Base-by-base conservation (phyloP, 805 yeast genomes). In the Cyberlindnera veronae region DNA sequence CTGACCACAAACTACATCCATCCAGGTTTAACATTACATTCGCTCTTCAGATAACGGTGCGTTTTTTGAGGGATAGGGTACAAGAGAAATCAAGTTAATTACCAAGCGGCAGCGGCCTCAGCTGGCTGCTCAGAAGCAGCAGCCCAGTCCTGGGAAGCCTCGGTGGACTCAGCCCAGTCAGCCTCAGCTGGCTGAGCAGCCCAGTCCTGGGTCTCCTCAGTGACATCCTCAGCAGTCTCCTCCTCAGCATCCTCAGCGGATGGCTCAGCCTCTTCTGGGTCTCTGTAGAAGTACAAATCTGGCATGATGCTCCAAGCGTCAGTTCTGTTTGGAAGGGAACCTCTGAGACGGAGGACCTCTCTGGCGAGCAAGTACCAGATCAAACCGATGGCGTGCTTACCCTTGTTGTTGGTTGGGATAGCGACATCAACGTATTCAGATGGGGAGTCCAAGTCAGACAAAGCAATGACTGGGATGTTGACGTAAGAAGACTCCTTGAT, bases 281-380 rank as follows among this genome's bases (percentile, higher is more conserved):
- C 96, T 84, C 99, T 93, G 97, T 93, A 93, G 90, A 93, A 93
- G 90, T 90, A 93, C 74, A 93, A 83, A 79, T 93, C 99, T 73
- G 98, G 98, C 99, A 93, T 93, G 70, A 93, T 93, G 61, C 95
- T 77, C 99, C 99, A 93, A 72, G 85, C 83, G 73, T 93, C 87
- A 60, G 85, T 69, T 82, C 99, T 89, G 87, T 86, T 84, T 69
- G 95, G 89, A 62, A 93, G 74, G 68, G 89, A 82, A 69, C 99
- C 99, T 79, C 96, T 86, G 74, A 93, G 84, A 80, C 99, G 88
- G 70, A 93, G 82, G 63, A 93, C 98, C 79, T 93, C 99, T 78
- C 99, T 88, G 67, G 99, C 93, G 64, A 93, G 72, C 76, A 93
- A 79, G 95, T 95, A 93, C 99, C 99, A 93, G 83, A 93, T 80